Percentiles rank a stretch among this genome's conserved stretches.
These are phyloP conservation scores for Alternaria sp. DNA, from an alignment of 2,329 filamentous ascomycete genomes.

Conservation along the genomic window DNA sequence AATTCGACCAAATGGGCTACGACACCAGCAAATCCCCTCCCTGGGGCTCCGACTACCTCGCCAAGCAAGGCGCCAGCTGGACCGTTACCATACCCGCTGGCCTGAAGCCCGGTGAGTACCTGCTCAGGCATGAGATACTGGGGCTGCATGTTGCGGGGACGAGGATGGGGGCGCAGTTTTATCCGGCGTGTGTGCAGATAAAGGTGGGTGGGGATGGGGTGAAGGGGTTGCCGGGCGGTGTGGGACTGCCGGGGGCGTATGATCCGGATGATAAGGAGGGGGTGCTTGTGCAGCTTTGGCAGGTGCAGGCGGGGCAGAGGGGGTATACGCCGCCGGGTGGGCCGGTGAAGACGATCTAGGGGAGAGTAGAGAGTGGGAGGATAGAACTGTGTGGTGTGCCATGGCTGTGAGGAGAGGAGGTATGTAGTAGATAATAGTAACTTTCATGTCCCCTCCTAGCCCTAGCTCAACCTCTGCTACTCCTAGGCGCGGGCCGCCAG, in stretches of 20 bases:
- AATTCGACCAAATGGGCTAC: conserved; percentile 48
- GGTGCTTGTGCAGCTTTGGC: conserved; percentile 24
- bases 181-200: conserved; percentile 24
- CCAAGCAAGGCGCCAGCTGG: conserved; percentile 44
- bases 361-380: too few relatives aligned
- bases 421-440: too few relatives aligned
- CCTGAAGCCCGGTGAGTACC: conserved; percentile 37
- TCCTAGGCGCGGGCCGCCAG: not conserved
- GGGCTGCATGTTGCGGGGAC: conserved; percentile 24
- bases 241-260: conserved; percentile 30
- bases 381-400: too few relatives aligned
- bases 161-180: conserved; percentile 27
- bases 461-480: accelerated
- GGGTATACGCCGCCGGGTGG: conserved; percentile 26
- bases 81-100: conserved; percentile 39
- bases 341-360: conserved; percentile 18
- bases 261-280: conserved; percentile 26
- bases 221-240: conserved; percentile 17
- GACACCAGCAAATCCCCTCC: conserved; percentile 33
- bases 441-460: accelerated
- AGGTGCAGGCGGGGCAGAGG: conserved; percentile 16
- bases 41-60: conserved; percentile 47
- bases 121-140: conserved; percentile 28
- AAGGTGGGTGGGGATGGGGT: conserved; percentile 19
- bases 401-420: too few relatives aligned